phyloP scores from a whole-genome alignment of 345 rosid genomes.

The Eucalyptus cloeziana region DNA sequence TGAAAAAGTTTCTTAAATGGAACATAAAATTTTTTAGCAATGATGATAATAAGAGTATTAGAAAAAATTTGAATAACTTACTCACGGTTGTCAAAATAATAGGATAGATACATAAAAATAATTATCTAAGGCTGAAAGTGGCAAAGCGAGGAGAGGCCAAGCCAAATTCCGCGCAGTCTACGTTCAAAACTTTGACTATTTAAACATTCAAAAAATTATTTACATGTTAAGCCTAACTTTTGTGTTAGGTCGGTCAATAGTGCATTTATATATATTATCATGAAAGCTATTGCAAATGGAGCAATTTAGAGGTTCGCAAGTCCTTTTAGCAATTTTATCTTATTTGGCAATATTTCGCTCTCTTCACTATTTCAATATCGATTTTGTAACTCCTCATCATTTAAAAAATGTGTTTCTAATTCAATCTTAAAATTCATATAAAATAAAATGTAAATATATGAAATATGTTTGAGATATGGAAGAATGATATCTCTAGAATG shows the following conservation, averaged over 20 bases:
- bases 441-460: not conserved
- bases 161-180: not conserved
- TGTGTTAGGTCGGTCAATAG: not conserved
- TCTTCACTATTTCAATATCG: not conserved
- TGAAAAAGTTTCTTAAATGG: not conserved
- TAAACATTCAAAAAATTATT: too few species aligned
- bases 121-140: not conserved
- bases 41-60: not conserved
- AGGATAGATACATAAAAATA: too few species aligned
- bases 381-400: not conserved
- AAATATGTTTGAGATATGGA: not conserved
- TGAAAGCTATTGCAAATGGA: not conserved
- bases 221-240: not conserved
- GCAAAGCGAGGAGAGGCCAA: not conserved
- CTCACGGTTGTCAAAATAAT: not conserved
- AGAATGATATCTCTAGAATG: not conserved
- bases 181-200: not conserved
- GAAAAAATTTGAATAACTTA: not conserved
- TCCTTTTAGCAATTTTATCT: not conserved
- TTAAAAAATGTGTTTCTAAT: not conserved
- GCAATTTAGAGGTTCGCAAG: not conserved
- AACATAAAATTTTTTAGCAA: not conserved
- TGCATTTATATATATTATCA: not conserved
- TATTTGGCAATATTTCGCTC: not conserved
- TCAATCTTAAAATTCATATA: not conserved